Evolutionary conservation across 306 rosid genomes (phyloP), one percentile per base, ranked within the genome.

Genomic region (Vigna reflexopilosa): DNA sequence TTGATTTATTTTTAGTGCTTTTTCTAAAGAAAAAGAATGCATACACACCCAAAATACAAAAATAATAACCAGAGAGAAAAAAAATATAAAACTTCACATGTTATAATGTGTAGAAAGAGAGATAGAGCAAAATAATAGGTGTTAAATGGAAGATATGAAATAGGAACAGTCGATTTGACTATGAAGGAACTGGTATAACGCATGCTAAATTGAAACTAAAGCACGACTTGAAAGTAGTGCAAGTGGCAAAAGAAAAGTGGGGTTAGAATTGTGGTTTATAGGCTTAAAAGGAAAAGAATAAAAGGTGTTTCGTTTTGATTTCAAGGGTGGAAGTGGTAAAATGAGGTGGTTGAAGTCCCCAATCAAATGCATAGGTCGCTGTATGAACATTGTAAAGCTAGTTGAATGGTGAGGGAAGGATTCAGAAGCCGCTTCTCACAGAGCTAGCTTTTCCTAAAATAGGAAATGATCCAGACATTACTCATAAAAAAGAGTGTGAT

Each of bases 401-500:
- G 63, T 70, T 77, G 74, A 82, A 70, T 62, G 72, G 10, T 36
- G 65, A 36, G 9, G 32, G 79, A 61, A 40, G 36, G 49, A 36
- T 20, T 59, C 51, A 16, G n/a, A 65, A 75, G 51, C 32, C 51
- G 14, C 63, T 62, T 49, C 66, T 65, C 65, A 77, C 52, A 9
- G 19, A 59, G 52, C 47, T 40, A 36, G 50, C 78, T 82, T 76
- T 68, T 79, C 52, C 75, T 58, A 54, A 78, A 83, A 74, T 67
- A 65, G 70, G 70, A 70, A 83, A 80, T 45, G 70, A 67, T 76
- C 30, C 24, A 79, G 80, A 76, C 82, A 81, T 62, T 64, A 64
- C 59, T 56, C 70, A 84, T 82, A 70, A 51, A 72, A 77, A 80
- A 84, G 84, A 70, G 80, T 80, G 86, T 83, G 80, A 85, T 83